Percentiles rank a stretch among this genome's conserved stretches.
phyloP scores from a whole-genome alignment of 768 basidiomycete species.

The Suillus weaverae region DNA sequence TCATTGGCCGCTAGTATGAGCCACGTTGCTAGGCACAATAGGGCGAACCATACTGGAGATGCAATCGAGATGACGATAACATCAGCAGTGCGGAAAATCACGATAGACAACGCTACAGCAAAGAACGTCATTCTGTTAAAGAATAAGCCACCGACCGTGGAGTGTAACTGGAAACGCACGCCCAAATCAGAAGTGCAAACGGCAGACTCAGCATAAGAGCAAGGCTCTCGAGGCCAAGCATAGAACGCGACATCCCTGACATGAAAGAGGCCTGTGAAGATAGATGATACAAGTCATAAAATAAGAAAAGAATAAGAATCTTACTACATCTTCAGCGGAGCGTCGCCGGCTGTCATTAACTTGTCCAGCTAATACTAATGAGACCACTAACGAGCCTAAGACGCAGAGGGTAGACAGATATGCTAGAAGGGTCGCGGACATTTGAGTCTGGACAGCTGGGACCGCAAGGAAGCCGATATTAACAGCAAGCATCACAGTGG shows the following conservation, averaged over 20 bases:
- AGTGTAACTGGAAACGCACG: constrained; percentile 18
- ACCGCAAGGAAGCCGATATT: constrained; percentile 11
- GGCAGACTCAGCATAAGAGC: constrained; percentile 34
- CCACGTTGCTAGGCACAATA: not conserved
- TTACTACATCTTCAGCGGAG: constrained; percentile 9
- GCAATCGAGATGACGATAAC: not conserved
- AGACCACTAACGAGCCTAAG: constrained; percentile 4
- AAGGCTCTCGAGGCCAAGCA: constrained; percentile 13
- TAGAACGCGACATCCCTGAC: not conserved
- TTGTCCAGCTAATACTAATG: constrained; percentile 18
- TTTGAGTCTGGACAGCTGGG: not conserved
- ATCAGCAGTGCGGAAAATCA: not conserved
- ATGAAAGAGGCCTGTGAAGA: constrained; percentile 2
- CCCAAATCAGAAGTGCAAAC: constrained; percentile 32
- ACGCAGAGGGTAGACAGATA: constrained; percentile 9
- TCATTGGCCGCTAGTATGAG: not conserved
- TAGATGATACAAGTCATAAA: not conserved
- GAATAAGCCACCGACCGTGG: not conserved
- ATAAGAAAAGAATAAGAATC: not conserved
- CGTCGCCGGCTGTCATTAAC: constrained; percentile 27
- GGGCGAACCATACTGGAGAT: not conserved
- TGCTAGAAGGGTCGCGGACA: not conserved
- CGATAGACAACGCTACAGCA: not conserved
- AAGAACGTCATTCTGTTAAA: not conserved
- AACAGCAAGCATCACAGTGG: constrained; percentile 15